Conservation (phyloP, 2,329 filamentous ascomycete genomes). For the Fusarium pseudograminearum region DNA sequence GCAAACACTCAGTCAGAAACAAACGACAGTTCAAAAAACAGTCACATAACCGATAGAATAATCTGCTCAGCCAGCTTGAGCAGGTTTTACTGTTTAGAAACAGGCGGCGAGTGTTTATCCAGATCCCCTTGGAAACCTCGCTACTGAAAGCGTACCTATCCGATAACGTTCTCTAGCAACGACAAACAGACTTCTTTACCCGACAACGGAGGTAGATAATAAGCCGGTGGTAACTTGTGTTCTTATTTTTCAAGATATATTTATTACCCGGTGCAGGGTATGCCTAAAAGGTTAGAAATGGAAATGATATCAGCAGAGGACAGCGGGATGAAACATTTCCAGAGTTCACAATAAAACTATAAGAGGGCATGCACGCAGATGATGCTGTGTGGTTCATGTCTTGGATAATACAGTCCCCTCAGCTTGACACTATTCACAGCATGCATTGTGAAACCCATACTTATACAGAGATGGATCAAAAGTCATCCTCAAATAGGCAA, state of each 20-base stretch:
- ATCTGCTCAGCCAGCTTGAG: neutral
- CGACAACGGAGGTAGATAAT: neutral
- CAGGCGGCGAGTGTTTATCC: neutral
- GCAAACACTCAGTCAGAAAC: neutral
- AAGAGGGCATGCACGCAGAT: neutral
- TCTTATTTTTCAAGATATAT: neutral
- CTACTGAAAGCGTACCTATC: neutral
- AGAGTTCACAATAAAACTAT: neutral
- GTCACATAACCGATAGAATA: too few species aligned
- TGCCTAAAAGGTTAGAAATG: neutral
- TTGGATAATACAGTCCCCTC: neutral
- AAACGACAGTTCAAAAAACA: neutral
- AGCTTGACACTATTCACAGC: neutral
- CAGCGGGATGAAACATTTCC: neutral
- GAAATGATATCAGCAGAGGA: too few species aligned
- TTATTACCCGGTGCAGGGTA: neutral
- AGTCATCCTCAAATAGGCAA: neutral
- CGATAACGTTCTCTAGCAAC: too few species aligned
- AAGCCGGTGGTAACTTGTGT: neutral
- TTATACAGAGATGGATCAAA: too few species aligned
- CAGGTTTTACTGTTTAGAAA: neutral
- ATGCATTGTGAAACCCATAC: neutral
- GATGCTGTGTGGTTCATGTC: neutral
- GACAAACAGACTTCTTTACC: neutral
- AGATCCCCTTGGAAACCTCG: neutral